Conservation (phyloP, 495 filamentous ascomycete species). For the Daldinia concentrica region DNA sequence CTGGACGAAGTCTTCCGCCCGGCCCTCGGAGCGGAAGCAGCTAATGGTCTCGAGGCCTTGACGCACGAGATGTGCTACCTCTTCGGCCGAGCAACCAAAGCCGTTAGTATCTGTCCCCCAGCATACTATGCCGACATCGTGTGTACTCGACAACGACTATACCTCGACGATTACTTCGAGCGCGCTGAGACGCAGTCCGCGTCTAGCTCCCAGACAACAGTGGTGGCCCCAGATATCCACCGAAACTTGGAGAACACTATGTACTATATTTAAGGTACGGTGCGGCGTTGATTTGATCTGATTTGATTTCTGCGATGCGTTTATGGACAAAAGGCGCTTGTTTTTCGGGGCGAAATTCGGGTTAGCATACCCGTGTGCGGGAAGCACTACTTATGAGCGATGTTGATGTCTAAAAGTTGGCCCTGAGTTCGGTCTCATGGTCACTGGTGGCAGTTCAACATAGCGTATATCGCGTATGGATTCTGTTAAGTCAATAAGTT, state of each 20-base stretch:
- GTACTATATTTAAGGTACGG: slow-evolving; percentile 72
- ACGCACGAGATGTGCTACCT: slow-evolving; percentile 82
- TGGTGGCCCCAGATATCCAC: slow-evolving; percentile 52
- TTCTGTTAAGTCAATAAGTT: background rate
- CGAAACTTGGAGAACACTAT: slow-evolving; percentile 67
- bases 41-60: slow-evolving; percentile 68
- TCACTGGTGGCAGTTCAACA: background rate
- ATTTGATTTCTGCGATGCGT: background rate
- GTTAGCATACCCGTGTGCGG: background rate
- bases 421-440: background rate
- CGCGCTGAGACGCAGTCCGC: slow-evolving; percentile 48
- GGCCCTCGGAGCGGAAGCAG: slow-evolving; percentile 53
- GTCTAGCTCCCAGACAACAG: slow-evolving; percentile 25
- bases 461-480: background rate
- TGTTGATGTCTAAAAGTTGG: background rate
- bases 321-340: background rate
- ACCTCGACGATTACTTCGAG: slow-evolving; percentile 68
- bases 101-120: slow-evolving; percentile 80
- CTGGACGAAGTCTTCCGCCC: slow-evolving; percentile 75
- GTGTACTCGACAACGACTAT: slow-evolving; percentile 73
- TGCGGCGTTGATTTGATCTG: background rate
- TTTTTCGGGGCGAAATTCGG: background rate
- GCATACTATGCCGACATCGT: slow-evolving; percentile 86
- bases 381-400: background rate
- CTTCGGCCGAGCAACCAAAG: slow-evolving; percentile 81